These are phyloP conservation scores for Trichothecium sympodiale DNA, from an alignment of 2,329 filamentous ascomycete genomes.

Conservation along the genomic window DNA sequence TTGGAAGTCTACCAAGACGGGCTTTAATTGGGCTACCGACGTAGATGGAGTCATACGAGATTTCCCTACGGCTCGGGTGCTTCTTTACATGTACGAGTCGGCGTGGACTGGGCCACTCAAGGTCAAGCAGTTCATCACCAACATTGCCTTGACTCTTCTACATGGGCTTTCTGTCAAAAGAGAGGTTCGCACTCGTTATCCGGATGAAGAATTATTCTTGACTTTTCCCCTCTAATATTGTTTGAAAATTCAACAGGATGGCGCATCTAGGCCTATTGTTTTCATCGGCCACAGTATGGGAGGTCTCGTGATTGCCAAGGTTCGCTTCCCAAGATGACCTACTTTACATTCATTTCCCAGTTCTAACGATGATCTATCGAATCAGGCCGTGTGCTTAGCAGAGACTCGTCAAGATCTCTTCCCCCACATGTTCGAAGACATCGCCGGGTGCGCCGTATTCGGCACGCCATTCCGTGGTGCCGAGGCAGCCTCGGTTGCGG, in stretches of 20 bases:
- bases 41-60: slow-evolving; percentile 23
- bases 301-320: slow-evolving; percentile 30
- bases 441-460: slow-evolving; percentile 26
- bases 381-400: slow-evolving; percentile 15
- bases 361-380: slow-evolving; percentile 17
- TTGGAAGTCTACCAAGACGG: slow-evolving; percentile 23
- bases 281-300: slow-evolving; percentile 34
- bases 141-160: slow-evolving; percentile 25
- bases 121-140: slow-evolving; percentile 28
- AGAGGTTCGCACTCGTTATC: slow-evolving; percentile 14
- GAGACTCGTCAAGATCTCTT: slow-evolving; percentile 23
- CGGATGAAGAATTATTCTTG: too few species aligned
- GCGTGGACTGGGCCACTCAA: slow-evolving; percentile 27
- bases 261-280: slow-evolving; percentile 21
- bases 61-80: slow-evolving; percentile 26
- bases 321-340: slow-evolving; percentile 16
- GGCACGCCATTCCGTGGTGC: slow-evolving; percentile 29
- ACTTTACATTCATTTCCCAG: slow-evolving; percentile 21
- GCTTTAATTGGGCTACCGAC: slow-evolving; percentile 28
- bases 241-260: slow-evolving; percentile 1
- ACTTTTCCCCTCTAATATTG: too few species aligned
- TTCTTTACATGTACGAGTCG: slow-evolving; percentile 30
- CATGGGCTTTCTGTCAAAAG: slow-evolving; percentile 21
- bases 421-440: slow-evolving; percentile 27
- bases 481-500: slow-evolving; percentile 21